A percentile compares a stretch with the other conserved stretches of the same genome.
phyloP scores from a whole-genome alignment of 495 filamentous ascomycete genomes.

The Choiromyces venosus region DNA sequence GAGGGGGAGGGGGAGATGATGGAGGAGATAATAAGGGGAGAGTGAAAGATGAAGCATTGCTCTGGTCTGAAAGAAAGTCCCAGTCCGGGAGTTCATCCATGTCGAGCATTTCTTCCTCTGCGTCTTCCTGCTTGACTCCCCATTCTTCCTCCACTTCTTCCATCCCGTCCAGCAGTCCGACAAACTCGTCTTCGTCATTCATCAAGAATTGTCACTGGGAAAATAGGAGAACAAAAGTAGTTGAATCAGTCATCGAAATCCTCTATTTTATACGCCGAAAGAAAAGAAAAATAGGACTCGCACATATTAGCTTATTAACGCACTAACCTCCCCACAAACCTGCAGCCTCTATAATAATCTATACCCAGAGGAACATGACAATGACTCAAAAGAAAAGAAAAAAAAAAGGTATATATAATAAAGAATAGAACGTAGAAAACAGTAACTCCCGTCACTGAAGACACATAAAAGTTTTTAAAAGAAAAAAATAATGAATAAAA shows the following conservation, averaged over 20 bases:
- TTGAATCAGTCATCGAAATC: neutral
- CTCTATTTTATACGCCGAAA: neutral
- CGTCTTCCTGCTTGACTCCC: neutral
- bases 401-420: neutral
- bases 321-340: neutral
- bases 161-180: neutral
- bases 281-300: neutral
- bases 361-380: neutral
- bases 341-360: neutral
- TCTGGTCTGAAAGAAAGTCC: neutral
- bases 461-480: neutral
- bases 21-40: neutral
- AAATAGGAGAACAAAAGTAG: neutral
- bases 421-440: conserved; percentile 2
- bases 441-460: neutral
- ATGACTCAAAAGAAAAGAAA: neutral
- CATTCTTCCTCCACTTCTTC: neutral
- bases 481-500: conserved; percentile 2
- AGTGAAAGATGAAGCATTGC: neutral
- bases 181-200: neutral
- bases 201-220: neutral
- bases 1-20: neutral
- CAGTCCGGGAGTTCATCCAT: neutral
- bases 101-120: neutral
- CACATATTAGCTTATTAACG: neutral